A percentile compares a stretch with the other conserved stretches of the same genome.
Evolutionary conservation across 495 filamentous ascomycete genomes (phyloP).

Genomic region (Penicillium paxilli): DNA sequence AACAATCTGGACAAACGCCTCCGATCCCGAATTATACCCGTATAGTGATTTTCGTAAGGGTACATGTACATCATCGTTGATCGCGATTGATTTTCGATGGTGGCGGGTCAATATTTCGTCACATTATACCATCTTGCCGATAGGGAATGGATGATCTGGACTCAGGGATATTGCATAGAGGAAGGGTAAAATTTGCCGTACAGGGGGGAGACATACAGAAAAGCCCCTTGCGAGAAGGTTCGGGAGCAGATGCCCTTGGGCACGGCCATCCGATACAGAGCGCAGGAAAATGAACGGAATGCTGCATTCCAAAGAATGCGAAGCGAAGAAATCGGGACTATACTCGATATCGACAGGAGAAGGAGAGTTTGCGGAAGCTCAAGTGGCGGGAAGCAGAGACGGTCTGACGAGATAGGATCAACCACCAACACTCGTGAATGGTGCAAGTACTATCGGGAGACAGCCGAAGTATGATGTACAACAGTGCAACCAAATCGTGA

Average conservation of each 20-base stretch:
- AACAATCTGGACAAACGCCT: slow-evolving; percentile 12
- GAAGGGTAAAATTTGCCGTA: not conserved
- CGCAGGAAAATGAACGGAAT: not conserved
- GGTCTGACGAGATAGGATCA: not conserved
- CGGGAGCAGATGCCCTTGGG: not conserved
- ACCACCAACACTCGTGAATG: not conserved
- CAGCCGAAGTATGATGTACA: not conserved
- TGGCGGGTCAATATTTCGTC: not conserved
- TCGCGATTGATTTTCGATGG: not conserved
- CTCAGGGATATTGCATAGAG: not conserved
- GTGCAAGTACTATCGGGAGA: not conserved
- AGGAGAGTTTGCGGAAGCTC: not conserved
- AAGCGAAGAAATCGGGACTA: not conserved
- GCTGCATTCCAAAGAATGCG: not conserved
- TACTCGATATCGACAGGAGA: not conserved
- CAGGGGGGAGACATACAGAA: not conserved
- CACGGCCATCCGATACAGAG: not conserved
- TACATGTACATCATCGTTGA: not conserved
- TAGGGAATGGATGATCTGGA: not conserved
- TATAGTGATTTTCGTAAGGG: not conserved
- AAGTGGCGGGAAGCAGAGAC: not conserved
- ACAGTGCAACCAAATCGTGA: not conserved
- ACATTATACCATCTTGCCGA: not conserved
- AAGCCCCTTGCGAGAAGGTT: not conserved
- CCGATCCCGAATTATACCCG: not conserved